Percentiles rank a stretch among this genome's conserved stretches.
These are phyloP conservation scores for Morella rubra DNA, from an alignment of 306 rosid genomes.

Conservation along the genomic window DNA sequence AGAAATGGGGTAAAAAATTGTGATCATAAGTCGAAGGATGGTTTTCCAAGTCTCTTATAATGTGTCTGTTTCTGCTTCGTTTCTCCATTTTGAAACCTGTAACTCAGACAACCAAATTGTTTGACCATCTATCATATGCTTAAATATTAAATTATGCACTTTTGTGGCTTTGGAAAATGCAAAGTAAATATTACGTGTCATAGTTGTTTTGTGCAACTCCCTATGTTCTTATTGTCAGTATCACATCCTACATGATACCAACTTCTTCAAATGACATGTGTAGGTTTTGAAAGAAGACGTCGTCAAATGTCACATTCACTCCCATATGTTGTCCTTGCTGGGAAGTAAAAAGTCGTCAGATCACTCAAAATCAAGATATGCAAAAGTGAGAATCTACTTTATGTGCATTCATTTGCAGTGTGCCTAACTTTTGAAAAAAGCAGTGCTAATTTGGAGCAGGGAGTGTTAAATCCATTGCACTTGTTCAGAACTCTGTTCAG, in stretches of 20 bases:
- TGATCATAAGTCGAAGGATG: not conserved
- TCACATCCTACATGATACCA: constrained; percentile 1
- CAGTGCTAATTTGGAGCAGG: not conserved
- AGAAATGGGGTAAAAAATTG: too few relatives aligned
- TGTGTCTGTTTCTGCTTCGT: not conserved
- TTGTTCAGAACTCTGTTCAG: not conserved
- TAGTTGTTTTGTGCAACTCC: not conserved
- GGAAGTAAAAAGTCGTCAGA: constrained; percentile 33
- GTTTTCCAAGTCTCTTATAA: not conserved
- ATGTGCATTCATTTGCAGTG: not conserved
- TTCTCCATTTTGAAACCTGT: not conserved
- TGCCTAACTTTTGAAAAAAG: not conserved
- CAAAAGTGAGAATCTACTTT: constrained; percentile 62
- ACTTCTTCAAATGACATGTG: constrained; percentile 26
- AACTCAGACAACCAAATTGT: not conserved
- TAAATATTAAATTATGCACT: not conserved
- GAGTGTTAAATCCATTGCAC: not conserved
- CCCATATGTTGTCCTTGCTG: constrained; percentile 54
- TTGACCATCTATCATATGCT: not conserved
- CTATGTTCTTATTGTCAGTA: constrained; percentile 5
- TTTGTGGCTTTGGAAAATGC: not conserved
- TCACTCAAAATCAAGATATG: constrained; percentile 43
- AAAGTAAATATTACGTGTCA: not conserved
- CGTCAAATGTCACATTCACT: constrained; percentile 70
- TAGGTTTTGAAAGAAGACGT: constrained; percentile 80